A percentile compares a stretch with the other conserved stretches of the same genome.
Evolutionary conservation across 2,329 filamentous ascomycete species (phyloP).

Genomic region (Periconia sp.): DNA sequence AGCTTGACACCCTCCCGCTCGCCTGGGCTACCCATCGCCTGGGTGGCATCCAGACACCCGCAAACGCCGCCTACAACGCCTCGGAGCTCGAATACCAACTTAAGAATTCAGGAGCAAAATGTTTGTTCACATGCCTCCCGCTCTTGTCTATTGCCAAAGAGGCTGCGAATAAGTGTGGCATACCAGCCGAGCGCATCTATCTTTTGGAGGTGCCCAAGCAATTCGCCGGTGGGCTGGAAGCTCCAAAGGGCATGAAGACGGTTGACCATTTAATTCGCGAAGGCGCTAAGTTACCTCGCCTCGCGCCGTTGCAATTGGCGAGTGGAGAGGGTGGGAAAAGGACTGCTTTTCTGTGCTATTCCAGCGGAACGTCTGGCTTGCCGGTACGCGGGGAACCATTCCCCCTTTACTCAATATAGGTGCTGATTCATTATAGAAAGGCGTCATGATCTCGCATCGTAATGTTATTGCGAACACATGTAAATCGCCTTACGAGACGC

Average conservation of each 20-base stretch:
- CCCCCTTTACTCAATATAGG: no score
- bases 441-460: conserved; percentile 79
- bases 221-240: conserved; percentile 55
- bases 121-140: conserved; percentile 73
- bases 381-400: conserved; percentile 68
- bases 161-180: conserved; percentile 67
- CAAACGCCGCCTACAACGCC: conserved; percentile 75
- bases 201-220: conserved; percentile 70
- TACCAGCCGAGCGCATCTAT: conserved; percentile 70
- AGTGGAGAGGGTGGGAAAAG: conserved; percentile 71
- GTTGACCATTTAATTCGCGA: conserved; percentile 69
- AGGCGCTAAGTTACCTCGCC: conserved; percentile 60
- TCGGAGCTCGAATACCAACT: conserved; percentile 75
- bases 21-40: conserved; percentile 77
- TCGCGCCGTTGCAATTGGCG: conserved; percentile 65
- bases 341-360: conserved; percentile 79
- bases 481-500: conserved; percentile 24
- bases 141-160: conserved; percentile 68
- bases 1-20: conserved; percentile 78
- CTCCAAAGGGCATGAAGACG: conserved; percentile 63
- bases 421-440: conserved; percentile 64
- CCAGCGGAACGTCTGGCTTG: conserved; percentile 78
- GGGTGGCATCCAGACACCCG: conserved; percentile 75
- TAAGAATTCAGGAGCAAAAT: conserved; percentile 70
- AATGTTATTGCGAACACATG: conserved; percentile 78